Evolutionary conservation across 768 basidiomycete genomes (phyloP).

Genomic region (Suillus subluteus): DNA sequence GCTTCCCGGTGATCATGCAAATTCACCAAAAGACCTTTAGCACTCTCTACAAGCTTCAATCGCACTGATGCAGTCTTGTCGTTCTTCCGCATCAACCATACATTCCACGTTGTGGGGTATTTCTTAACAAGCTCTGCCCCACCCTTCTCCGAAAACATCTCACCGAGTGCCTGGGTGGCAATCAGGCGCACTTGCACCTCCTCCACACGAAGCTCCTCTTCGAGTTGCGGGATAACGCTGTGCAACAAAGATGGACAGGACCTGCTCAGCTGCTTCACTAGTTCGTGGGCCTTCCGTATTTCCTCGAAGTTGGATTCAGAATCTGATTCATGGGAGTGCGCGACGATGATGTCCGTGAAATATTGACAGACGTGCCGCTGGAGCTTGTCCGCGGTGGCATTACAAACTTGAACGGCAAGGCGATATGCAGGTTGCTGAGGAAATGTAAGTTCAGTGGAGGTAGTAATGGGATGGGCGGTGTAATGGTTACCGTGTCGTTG

Average conservation of each 20-base stretch:
- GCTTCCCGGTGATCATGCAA: slow-evolving; percentile 68
- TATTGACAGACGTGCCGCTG: slow-evolving; percentile 90
- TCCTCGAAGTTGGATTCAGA: slow-evolving; percentile 61
- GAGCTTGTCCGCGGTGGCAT: slow-evolving; percentile 79
- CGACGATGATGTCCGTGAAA: slow-evolving; percentile 87
- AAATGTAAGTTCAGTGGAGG: slow-evolving; percentile 11
- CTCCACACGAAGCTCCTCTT: slow-evolving; percentile 85
- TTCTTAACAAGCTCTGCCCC: slow-evolving; percentile 75
- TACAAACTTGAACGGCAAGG: slow-evolving; percentile 87
- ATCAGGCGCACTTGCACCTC: slow-evolving; percentile 71
- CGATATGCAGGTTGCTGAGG: slow-evolving; percentile 74
- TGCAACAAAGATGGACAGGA: slow-evolving; percentile 82
- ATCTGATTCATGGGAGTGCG: slow-evolving; percentile 57
- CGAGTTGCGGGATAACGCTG: slow-evolving; percentile 91
- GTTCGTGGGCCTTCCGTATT: slow-evolving; percentile 77
- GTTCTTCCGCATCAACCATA: slow-evolving; percentile 78
- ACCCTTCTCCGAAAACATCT: slow-evolving; percentile 84
- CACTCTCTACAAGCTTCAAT: slow-evolving; percentile 75
- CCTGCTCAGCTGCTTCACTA: slow-evolving; percentile 81
- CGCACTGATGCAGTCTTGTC: slow-evolving; percentile 78
- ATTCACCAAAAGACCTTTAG: slow-evolving; percentile 60
- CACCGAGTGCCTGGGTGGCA: slow-evolving; percentile 85
- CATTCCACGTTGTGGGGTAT: slow-evolving; percentile 83
- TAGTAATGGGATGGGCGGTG: neutral
- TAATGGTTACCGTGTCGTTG: slow-evolving; percentile 65